These are phyloP conservation scores for Hyaloperonospora brassicae DNA, from an alignment of 352 stramenopile genomes.

Conservation along the genomic window DNA sequence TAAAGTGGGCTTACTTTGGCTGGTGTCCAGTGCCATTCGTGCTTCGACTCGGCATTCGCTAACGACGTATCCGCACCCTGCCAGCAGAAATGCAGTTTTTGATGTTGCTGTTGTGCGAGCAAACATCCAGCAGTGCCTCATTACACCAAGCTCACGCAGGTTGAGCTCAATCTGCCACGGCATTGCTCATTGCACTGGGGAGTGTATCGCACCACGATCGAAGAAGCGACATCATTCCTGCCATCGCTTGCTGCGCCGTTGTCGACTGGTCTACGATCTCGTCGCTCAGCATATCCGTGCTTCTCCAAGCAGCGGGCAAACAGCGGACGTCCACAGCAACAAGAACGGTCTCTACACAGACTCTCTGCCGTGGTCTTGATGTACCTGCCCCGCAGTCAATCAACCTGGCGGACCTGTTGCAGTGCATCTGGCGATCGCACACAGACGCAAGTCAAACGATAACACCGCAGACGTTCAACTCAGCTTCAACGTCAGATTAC, in stretches of 20 bases:
- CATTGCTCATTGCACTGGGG: constrained; percentile 38
- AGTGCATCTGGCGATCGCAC: no score
- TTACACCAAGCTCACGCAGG: constrained; percentile 43
- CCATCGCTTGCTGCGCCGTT: constrained; percentile 42
- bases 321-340: no score
- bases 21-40: constrained; percentile 35
- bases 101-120: constrained; percentile 36
- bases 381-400: no score
- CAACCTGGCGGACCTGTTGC: no score
- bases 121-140: constrained; percentile 43
- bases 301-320: no score
- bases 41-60: constrained; percentile 28
- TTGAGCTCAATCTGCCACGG: constrained; percentile 28
- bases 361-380: no score
- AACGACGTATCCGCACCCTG: constrained; percentile 16
- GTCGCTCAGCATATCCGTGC: constrained; percentile 56
- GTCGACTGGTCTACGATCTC: constrained; percentile 57
- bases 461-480: no score
- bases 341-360: no score
- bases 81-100: constrained; percentile 27
- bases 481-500: no score
- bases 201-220: constrained; percentile 52
- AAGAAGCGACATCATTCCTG: constrained; percentile 31
- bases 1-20: constrained; percentile 15
- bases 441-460: no score